Percentiles rank a stretch among this genome's conserved stretches.
Conservation (phyloP, 441 rosid species). For the Bocquillonia castaneifolia region DNA sequence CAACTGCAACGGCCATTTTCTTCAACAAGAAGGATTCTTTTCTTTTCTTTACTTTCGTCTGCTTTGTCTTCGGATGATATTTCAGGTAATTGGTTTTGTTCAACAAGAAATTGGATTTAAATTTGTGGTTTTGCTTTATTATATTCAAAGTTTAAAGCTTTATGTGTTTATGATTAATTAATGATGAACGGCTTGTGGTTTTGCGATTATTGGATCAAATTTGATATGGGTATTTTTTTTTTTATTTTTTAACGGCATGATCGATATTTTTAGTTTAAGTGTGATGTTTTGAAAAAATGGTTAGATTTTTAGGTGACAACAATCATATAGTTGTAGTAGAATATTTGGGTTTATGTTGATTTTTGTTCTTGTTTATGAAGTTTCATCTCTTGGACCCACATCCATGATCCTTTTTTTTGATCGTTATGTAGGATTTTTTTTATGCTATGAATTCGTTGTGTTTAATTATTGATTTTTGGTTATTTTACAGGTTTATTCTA, state of each 20-base stretch:
- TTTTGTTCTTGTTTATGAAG: not conserved
- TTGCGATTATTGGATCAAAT: too few species aligned
- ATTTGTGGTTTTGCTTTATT: not conserved
- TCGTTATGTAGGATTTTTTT: not conserved
- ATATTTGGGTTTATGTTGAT: not conserved
- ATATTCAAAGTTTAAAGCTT: not conserved
- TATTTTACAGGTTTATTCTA: constrained; percentile 17
- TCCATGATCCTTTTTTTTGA: not conserved
- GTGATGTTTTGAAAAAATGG: not conserved
- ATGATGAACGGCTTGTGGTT: too few species aligned
- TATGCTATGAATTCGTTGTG: not conserved
- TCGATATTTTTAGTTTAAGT: too few species aligned
- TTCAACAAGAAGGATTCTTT: not conserved
- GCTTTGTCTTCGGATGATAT: not conserved
- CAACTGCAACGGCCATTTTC: not conserved
- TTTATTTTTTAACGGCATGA: too few species aligned
- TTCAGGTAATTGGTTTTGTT: not conserved
- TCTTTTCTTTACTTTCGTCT: not conserved
- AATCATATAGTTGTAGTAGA: not conserved
- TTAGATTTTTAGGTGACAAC: not conserved
- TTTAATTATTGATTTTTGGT: constrained; percentile 2
- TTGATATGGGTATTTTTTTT: too few species aligned
- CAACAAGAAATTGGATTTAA: not conserved
- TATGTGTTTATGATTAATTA: too few species aligned
- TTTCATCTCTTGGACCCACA: not conserved